Evolutionary conservation across 257 asterid genomes (phyloP), one percentile per base, ranked within the genome.

Genomic region (Ilex asprella): DNA sequence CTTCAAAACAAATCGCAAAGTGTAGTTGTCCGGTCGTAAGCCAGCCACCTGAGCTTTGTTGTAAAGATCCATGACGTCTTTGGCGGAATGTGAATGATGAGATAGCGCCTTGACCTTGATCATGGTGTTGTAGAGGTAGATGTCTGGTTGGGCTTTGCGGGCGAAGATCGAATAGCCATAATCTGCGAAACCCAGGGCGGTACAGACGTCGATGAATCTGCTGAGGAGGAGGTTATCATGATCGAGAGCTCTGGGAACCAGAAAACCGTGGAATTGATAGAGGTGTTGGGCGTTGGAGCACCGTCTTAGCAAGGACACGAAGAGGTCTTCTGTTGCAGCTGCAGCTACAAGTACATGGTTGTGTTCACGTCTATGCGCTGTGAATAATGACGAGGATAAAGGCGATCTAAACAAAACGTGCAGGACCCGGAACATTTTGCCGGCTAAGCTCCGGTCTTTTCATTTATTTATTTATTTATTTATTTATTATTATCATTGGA

Each of bases 201-300:
- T 44, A 43, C 63, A 53, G 16, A 55, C 54, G 21, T 30, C 44
- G 0, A 67, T 8, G 32, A 67, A 67, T 52, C 49, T 57, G 58
- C 50, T 51, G 12, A 67, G 32, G 58, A 50, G 46, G 1, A 67
- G 41, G 35, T 59, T 59, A 27, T 67, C 65, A 31, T 59, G 2
- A 67, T 67, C 56, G 41, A 67, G 46, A 59, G 60, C 71, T 16
- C 39, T 58, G 27, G 30, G 59, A 50, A 67, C 3, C 56, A 67
- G 59, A n/a, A 58, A 59, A 11, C 71, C 64, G 30, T 59, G 71
- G 52, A 30, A 41, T 39, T 67, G 71, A 67, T n/a, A 55, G 49
- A 67, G 15, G 53, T 67, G 71, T 12, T 1, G 16, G 51, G 55
- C 30, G 27, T 13, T 39, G 15, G 2, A 51, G 47, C 65, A 67